Percentiles rank a stretch among this genome's conserved stretches.
These are phyloP conservation scores for Colletotrichum viniferum DNA, from an alignment of 2,329 filamentous ascomycete genomes.

Conservation along the genomic window DNA sequence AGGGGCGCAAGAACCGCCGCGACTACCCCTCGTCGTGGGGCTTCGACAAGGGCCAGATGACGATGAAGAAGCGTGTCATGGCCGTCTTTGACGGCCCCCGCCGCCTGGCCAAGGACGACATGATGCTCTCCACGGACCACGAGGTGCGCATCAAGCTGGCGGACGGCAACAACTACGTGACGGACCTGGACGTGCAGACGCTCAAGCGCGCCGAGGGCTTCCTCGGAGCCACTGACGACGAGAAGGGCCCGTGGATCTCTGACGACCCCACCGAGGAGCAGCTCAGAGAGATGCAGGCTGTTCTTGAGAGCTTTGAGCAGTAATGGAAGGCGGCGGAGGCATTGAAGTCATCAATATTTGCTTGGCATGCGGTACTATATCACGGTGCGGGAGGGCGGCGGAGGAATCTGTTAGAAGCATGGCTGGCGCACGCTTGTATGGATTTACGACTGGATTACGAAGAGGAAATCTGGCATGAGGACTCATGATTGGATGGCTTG, in stretches of 20 bases:
- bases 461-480: neutral
- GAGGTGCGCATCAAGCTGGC: slow-evolving; percentile 86
- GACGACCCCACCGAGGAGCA: slow-evolving; percentile 71
- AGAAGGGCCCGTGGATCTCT: slow-evolving; percentile 84
- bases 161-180: slow-evolving; percentile 81
- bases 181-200: slow-evolving; percentile 91
- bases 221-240: slow-evolving; percentile 77
- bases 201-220: slow-evolving; percentile 87
- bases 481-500: slow-evolving; percentile 6
- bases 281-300: slow-evolving; percentile 63
- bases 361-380: neutral
- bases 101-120: slow-evolving; percentile 94
- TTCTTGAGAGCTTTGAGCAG: slow-evolving; percentile 34
- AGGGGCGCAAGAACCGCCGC: slow-evolving; percentile 86
- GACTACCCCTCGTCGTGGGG: slow-evolving; percentile 96
- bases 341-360: neutral
- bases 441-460: slow-evolving; percentile 1
- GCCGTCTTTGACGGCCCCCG: slow-evolving; percentile 89
- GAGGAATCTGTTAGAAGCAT: neutral
- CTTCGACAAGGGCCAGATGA: slow-evolving; percentile 90
- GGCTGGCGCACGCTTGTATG: neutral
- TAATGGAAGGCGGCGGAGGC: neutral
- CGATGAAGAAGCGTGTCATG: slow-evolving; percentile 96
- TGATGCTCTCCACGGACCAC: slow-evolving; percentile 96
- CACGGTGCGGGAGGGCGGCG: neutral